These are phyloP conservation scores for Pugionium cornutum DNA, from an alignment of 345 rosid genomes.

Conservation along the genomic window DNA sequence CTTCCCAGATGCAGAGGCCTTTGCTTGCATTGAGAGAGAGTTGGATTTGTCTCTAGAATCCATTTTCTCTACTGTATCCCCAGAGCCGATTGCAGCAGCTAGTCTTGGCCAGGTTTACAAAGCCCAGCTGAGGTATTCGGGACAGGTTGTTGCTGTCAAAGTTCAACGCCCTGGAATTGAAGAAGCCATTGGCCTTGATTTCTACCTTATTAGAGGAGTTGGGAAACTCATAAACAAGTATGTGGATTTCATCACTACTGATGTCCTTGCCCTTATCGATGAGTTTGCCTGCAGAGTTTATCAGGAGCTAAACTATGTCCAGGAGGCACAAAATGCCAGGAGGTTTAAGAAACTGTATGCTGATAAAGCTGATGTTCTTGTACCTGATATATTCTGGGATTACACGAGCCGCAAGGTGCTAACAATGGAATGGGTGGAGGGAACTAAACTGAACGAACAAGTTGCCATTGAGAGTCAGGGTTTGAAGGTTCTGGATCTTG, in stretches of 20 bases:
- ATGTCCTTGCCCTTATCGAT: constrained; percentile 80
- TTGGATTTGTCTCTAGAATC: constrained; percentile 70
- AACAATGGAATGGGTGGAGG: constrained; percentile 98
- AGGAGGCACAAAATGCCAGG: constrained; percentile 97
- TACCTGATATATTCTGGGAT: constrained; percentile 98
- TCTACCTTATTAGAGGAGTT: constrained; percentile 81
- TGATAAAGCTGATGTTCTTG: constrained; percentile 86
- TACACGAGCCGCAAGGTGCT: constrained; percentile 86
- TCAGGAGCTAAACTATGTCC: constrained; percentile 94
- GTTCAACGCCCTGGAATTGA: constrained; percentile 93
- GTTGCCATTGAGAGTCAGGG: constrained; percentile 92
- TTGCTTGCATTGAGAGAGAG: constrained; percentile 87
- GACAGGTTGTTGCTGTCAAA: constrained; percentile 85
- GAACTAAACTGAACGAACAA: constrained; percentile 87
- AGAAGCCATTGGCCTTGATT: constrained; percentile 88
- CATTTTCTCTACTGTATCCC: constrained; percentile 66
- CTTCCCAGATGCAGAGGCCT: constrained; percentile 91
- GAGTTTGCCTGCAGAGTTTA: constrained; percentile 92
- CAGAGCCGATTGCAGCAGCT: constrained; percentile 93
- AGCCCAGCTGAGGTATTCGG: constrained; percentile 78
- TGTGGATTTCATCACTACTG: constrained; percentile 72
- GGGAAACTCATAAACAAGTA: constrained; percentile 75
- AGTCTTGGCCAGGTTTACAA: constrained; percentile 98
- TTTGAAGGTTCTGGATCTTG: constrained; percentile 91
- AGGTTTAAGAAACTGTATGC: constrained; percentile 92